Conservation (phyloP, 257 asterid genomes). For the Solanum infundibuliforme region DNA sequence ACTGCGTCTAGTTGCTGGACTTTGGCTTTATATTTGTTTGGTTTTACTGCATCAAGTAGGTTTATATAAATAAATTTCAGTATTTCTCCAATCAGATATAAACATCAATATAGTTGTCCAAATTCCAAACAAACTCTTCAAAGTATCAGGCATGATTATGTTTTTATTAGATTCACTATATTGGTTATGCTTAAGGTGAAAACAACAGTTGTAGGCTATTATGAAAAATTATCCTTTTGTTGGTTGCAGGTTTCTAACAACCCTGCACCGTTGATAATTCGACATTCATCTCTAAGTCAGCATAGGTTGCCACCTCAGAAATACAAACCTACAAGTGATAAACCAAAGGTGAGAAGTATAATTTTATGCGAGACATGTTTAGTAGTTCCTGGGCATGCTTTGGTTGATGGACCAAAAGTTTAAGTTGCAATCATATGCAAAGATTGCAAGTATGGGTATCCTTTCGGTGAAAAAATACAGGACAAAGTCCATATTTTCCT, state of each 20-base stretch:
- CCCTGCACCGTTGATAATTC: conserved; percentile 3
- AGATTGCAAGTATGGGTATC: neutral
- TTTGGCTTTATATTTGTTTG: neutral
- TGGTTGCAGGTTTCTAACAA: conserved; percentile 13
- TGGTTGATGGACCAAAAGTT: neutral
- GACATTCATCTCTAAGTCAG: conserved; percentile 4
- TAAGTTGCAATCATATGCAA: neutral
- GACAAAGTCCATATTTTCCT: neutral
- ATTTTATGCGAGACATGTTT: neutral
- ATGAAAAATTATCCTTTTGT: neutral
- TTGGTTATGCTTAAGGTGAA: neutral
- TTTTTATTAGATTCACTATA: neutral
- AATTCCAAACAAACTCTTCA: neutral
- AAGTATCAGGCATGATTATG: neutral
- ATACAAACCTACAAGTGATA: conserved; percentile 11
- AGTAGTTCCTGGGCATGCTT: neutral
- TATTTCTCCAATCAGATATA: neutral
- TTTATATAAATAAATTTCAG: neutral
- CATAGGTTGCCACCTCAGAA: neutral
- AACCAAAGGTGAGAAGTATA: conserved; percentile 21
- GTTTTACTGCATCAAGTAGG: neutral
- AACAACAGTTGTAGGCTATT: neutral
- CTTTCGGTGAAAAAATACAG: neutral
- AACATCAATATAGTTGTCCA: neutral
- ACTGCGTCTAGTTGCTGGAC: neutral